Evolutionary conservation across 2,329 filamentous ascomycete genomes (phyloP).

Genomic region (Monilinia polystroma): DNA sequence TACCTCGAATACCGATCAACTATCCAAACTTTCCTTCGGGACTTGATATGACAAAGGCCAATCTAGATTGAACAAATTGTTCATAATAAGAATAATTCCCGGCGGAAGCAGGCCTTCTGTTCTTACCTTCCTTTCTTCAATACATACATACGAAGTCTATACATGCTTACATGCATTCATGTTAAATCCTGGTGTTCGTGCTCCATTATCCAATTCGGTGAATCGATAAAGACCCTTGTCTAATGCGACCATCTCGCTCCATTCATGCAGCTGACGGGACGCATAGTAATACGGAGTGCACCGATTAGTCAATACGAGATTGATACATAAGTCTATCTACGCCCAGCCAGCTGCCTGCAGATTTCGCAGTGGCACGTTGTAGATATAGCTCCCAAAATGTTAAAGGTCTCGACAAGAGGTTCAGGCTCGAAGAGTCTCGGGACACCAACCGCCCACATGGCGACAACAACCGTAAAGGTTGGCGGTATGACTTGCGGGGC

Average conservation of each 20-base stretch:
- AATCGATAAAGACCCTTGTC: slow-evolving; percentile 23
- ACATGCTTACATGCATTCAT: neutral
- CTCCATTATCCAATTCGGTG: slow-evolving; percentile 9
- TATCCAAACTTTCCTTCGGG: neutral
- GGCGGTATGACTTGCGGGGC: slow-evolving; percentile 92
- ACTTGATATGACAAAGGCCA: slow-evolving; percentile 6
- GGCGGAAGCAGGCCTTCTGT: slow-evolving; percentile 25
- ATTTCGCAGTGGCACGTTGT: neutral
- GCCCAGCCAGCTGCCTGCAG: slow-evolving; percentile 11
- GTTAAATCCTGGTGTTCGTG: slow-evolving; percentile 6
- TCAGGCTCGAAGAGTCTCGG: slow-evolving; percentile 26
- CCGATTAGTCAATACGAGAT: slow-evolving; percentile 16
- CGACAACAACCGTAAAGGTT: slow-evolving; percentile 86
- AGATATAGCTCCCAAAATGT: slow-evolving; percentile 37
- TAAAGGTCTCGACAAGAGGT: slow-evolving; percentile 35
- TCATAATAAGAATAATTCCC: neutral
- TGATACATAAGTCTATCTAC: slow-evolving; percentile 12
- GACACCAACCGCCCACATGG: slow-evolving; percentile 59
- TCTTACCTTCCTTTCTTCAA: neutral
- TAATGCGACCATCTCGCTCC: slow-evolving; percentile 3
- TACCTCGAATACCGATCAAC: too few species aligned
- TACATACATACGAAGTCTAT: neutral
- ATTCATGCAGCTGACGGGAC: slow-evolving; percentile 22
- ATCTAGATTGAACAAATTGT: slow-evolving; percentile 1
- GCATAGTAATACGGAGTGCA: slow-evolving; percentile 18